A percentile compares a stretch with the other conserved stretches of the same genome.
These are phyloP conservation scores for Phytophthora pistaciae DNA, from an alignment of 352 stramenopile genomes.

Conservation along the genomic window DNA sequence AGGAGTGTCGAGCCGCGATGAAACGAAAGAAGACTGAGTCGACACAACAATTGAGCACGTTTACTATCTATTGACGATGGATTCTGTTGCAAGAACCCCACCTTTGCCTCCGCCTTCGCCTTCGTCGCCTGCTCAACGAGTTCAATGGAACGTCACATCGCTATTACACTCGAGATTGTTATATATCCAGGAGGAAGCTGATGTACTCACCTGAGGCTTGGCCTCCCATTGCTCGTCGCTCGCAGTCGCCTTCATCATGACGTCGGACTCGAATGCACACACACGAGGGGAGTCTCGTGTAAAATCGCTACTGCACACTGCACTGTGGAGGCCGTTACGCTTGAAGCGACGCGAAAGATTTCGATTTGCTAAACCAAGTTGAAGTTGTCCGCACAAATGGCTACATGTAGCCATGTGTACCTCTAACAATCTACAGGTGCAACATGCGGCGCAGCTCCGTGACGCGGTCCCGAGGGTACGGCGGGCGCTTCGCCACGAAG, in stretches of 20 bases:
- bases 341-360: slow-evolving; percentile 40
- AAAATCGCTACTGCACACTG: not conserved
- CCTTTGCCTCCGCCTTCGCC: slow-evolving; percentile 28
- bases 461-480: slow-evolving; percentile 41
- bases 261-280: not conserved
- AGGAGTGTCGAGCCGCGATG: slow-evolving; percentile 17
- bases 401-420: not conserved
- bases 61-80: not conserved
- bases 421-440: slow-evolving; percentile 3
- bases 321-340: slow-evolving; percentile 11
- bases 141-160: not conserved
- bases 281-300: not conserved
- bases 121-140: slow-evolving; percentile 15
- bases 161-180: not conserved
- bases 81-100: not conserved
- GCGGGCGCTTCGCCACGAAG: slow-evolving; percentile 38
- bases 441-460: slow-evolving; percentile 28
- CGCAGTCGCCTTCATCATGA: slow-evolving; percentile 44
- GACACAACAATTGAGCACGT: not conserved
- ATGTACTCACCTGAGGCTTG: slow-evolving; percentile 25
- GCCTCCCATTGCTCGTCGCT: slow-evolving; percentile 24
- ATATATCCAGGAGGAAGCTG: no score
- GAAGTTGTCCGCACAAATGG: slow-evolving; percentile 21
- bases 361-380: slow-evolving; percentile 25
- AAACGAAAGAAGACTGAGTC: slow-evolving; percentile 8